phyloP scores from a whole-genome alignment of 306 rosid genomes.

The Glycine soja region DNA sequence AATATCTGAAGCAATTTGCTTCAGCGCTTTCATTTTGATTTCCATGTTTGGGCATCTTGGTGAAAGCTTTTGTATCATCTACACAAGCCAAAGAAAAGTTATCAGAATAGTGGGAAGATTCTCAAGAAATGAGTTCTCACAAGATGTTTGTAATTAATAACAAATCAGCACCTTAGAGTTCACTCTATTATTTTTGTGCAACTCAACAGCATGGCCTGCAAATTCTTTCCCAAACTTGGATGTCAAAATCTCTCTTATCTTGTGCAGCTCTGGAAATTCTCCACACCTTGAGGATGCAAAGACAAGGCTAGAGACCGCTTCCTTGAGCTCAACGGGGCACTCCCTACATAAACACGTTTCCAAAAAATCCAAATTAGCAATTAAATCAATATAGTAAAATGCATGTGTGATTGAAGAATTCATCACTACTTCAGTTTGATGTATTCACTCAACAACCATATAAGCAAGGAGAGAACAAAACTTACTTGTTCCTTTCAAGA shows the following conservation, averaged over 20 bases:
- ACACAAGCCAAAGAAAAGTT: slow-evolving; percentile 34
- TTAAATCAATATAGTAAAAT: background rate
- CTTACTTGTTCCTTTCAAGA: slow-evolving; percentile 58
- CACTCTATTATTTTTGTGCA: slow-evolving; percentile 61
- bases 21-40: slow-evolving; percentile 55
- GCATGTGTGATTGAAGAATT: background rate
- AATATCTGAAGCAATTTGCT: slow-evolving; percentile 57
- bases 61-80: slow-evolving; percentile 72
- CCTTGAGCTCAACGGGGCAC: slow-evolving; percentile 70
- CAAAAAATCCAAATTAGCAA: background rate
- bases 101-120: slow-evolving; percentile 35
- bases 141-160: background rate
- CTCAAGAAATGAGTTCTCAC: background rate
- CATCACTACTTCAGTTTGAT: background rate
- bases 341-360: slow-evolving; percentile 51
- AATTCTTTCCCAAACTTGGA: slow-evolving; percentile 64
- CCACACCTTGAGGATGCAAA: slow-evolving; percentile 83
- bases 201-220: slow-evolving; percentile 58
- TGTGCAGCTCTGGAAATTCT: slow-evolving; percentile 77
- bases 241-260: slow-evolving; percentile 60
- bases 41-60: slow-evolving; percentile 45
- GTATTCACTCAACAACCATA: too few relatives aligned
- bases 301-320: slow-evolving; percentile 62
- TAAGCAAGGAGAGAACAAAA: slow-evolving; percentile 14
- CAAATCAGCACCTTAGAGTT: slow-evolving; percentile 55